Conservation (phyloP, 148 eudicot genomes). For the Silene conica region DNA sequence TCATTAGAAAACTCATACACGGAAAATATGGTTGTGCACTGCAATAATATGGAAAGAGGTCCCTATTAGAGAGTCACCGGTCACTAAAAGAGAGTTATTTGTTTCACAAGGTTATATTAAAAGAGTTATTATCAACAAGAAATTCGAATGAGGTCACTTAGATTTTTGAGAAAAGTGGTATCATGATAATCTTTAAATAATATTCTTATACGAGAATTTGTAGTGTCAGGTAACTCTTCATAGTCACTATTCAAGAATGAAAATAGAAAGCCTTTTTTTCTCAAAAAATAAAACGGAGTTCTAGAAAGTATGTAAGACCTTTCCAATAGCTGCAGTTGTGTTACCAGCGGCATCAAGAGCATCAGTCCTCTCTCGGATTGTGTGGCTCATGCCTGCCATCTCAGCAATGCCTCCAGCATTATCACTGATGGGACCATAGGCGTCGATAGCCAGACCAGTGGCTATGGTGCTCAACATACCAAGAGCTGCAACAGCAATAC, state of each 20-base stretch:
- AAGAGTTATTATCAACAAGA: too few species aligned
- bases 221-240: neutral
- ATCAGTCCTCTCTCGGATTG: slow-evolving; percentile 84
- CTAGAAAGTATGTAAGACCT: slow-evolving; percentile 34
- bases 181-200: too few species aligned
- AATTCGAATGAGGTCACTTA: too few species aligned
- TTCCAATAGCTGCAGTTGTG: slow-evolving; percentile 94
- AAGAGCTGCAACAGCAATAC: slow-evolving; percentile 86
- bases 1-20: neutral
- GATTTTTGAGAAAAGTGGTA: too few species aligned
- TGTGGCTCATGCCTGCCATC: slow-evolving; percentile 97
- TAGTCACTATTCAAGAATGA: neutral
- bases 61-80: too few species aligned
- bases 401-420: slow-evolving; percentile 97
- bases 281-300: neutral
- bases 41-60: too few species aligned
- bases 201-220: neutral
- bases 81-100: too few species aligned
- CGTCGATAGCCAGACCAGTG: slow-evolving; percentile 90
- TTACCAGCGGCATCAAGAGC: slow-evolving; percentile 98
- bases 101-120: too few species aligned
- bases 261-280: neutral
- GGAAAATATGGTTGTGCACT: too few species aligned
- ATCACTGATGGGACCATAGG: slow-evolving; percentile 95
- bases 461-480: slow-evolving; percentile 95